Percentiles rank a stretch among this genome's conserved stretches.
These are phyloP conservation scores for Paramecium primaurelia DNA, from an alignment of 73 alveolate species.

Conservation along the genomic window DNA sequence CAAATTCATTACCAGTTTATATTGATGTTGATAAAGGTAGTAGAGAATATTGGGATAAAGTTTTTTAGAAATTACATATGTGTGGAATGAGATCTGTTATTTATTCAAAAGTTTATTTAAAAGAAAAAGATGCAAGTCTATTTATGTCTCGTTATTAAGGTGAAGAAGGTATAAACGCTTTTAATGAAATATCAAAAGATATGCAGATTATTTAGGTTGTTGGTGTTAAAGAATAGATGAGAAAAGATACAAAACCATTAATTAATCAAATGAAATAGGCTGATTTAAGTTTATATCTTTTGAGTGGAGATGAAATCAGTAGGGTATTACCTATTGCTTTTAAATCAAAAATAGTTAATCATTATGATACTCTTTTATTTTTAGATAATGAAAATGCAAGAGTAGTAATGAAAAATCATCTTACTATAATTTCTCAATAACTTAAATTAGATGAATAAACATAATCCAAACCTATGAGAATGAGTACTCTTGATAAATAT, in stretches of 20 bases:
- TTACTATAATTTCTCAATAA: not conserved
- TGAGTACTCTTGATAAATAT: not conserved
- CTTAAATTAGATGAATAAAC: not conserved
- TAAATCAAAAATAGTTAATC: slow-evolving; percentile 1
- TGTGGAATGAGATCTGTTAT: slow-evolving; percentile 28
- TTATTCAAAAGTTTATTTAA: not conserved
- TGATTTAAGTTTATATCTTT: slow-evolving; percentile 15
- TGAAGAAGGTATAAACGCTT: not conserved
- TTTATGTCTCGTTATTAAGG: slow-evolving; percentile 19
- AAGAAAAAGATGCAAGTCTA: slow-evolving; percentile 7
- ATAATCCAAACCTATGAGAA: not conserved
- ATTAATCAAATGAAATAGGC: slow-evolving; percentile 38
- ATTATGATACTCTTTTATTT: not conserved
- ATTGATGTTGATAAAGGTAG: slow-evolving; percentile 28
- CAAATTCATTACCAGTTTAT: slow-evolving; percentile 25
- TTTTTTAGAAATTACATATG: not conserved
- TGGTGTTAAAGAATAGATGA: slow-evolving; percentile 45
- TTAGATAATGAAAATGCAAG: slow-evolving; percentile 18
- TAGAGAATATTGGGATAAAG: slow-evolving; percentile 50
- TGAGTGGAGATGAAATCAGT: slow-evolving; percentile 54
- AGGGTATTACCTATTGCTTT: slow-evolving; percentile 50
- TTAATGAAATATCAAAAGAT: slow-evolving; percentile 10
- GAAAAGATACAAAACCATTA: slow-evolving; percentile 11
- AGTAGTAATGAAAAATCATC: not conserved
- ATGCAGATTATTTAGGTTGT: slow-evolving; percentile 11